Base-by-base conservation (phyloP, 78 protist genomes). In the Emiliania huxleyi region DNA sequence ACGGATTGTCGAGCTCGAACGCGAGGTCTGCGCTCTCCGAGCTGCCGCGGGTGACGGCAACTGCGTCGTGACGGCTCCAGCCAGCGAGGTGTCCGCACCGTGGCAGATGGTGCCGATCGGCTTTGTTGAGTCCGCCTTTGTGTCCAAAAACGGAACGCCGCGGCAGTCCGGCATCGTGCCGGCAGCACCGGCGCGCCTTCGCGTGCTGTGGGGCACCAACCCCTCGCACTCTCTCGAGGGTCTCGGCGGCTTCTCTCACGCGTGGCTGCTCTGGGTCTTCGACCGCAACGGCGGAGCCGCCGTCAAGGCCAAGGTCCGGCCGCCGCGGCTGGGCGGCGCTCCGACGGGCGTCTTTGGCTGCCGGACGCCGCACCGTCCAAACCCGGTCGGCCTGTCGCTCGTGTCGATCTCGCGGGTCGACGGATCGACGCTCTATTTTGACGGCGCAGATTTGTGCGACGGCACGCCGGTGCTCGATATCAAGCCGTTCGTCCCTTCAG, bases 391-490 rank as follows among this genome's bases (percentile, higher is more conserved):
- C 25, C 69, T 85, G 5, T 46, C 73, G 45, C 55, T 46, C 45
- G 55, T 29, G 29, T 22, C n/a, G 37, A 62, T 85, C n/a, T 43
- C 12, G 22, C 18, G 33, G n/a, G 69, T 85, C 37, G 12, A 21
- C 22, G 90, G 69, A 46, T 2, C 0, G 29, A 77, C 87, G 49
- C 44, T 77, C 43, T 46, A 44, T 44, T 25, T 90, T 45, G 37
- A 45, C 11, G 92, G 87, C 56, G 29, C 44, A 19, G 92, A 90
- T 43, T 69, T 90, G 25, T 1, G 49, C 45, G 92, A 90, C 33
- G 85, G 92, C 37, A 90, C 92, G 19, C 92, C 92, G 22, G 49
- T 90, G 12, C 38, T 90, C 56, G 92, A 90, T 37, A 77, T 90
- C 55, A 90, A 90, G 92, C 92, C 92, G 23, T 90, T 44, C 62